phyloP scores from a whole-genome alignment of 805 yeast genomes.

The Sugiyamaella americana region DNA sequence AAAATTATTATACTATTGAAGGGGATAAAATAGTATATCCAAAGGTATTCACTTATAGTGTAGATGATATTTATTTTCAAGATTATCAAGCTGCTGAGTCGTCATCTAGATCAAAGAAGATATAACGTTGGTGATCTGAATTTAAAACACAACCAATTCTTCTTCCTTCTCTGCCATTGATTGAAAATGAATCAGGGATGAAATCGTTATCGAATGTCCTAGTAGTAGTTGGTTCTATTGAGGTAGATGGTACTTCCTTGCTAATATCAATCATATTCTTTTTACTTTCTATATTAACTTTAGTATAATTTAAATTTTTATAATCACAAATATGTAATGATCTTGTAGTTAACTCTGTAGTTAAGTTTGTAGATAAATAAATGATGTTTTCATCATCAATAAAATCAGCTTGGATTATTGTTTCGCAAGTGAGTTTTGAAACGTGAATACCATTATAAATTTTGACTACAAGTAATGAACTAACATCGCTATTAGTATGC shows the following conservation, averaged over 20 bases:
- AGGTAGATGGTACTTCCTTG: too few species aligned
- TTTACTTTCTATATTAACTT: not conserved
- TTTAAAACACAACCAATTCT: conserved; percentile 16
- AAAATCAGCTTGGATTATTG: conserved; percentile 6
- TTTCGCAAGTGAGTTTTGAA: conserved; percentile 1
- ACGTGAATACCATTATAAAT: not conserved
- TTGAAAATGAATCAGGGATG: conserved; percentile 5
- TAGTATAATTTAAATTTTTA: not conserved
- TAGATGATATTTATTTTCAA: not conserved
- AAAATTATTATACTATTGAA: conserved; percentile 10
- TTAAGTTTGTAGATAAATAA: too few species aligned
- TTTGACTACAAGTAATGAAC: not conserved
- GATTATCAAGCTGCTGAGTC: conserved; percentile 3
- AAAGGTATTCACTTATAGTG: not conserved
- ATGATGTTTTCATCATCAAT: not conserved
- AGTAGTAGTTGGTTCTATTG: not conserved
- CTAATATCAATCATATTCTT: not conserved
- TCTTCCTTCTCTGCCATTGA: conserved; percentile 13
- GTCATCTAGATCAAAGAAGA: conserved; percentile 16
- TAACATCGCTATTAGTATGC: too few species aligned
- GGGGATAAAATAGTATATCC: conserved; percentile 5
- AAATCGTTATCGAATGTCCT: not conserved
- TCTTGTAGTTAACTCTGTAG: not conserved
- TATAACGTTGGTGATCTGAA: conserved; percentile 9
- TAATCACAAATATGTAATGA: not conserved